A percentile compares a stretch with the other conserved stretches of the same genome.
These are phyloP conservation scores for Aspergillus ochraceus DNA, from an alignment of 2,329 filamentous ascomycete species.

Conservation along the genomic window DNA sequence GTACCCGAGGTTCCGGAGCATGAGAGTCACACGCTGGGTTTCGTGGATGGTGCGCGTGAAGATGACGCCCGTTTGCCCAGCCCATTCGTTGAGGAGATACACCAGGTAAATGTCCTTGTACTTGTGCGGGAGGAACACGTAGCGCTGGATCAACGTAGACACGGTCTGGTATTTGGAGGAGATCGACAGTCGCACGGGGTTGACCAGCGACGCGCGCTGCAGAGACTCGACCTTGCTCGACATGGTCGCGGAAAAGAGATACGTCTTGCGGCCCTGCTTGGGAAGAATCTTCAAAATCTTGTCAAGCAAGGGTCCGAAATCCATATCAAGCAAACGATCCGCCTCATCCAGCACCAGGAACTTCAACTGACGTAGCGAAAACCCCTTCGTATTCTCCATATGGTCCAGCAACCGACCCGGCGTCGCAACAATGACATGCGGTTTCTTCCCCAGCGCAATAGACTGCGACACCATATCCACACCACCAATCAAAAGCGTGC, in stretches of 20 bases:
- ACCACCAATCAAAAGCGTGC: constrained; percentile 83
- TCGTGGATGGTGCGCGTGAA: constrained; percentile 93
- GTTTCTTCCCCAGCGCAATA: constrained; percentile 92
- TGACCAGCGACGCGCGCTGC: constrained; percentile 82
- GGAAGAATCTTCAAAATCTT: constrained; percentile 91
- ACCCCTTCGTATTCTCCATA: constrained; percentile 94
- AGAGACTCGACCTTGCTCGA: constrained; percentile 89
- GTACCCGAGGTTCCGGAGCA: constrained; percentile 82
- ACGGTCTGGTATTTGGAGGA: constrained; percentile 89
- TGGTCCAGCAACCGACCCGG: constrained; percentile 89
- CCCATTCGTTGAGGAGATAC: constrained; percentile 80
- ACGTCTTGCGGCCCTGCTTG: constrained; percentile 65
- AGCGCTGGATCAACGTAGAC: constrained; percentile 80
- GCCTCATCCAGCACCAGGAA: constrained; percentile 96
- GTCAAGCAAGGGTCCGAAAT: constrained; percentile 89
- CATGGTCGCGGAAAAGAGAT: constrained; percentile 93
- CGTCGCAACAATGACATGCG: constrained; percentile 90
- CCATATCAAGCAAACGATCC: constrained; percentile 85
- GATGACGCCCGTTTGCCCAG: constrained; percentile 82
- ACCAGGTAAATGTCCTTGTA: constrained; percentile 90
- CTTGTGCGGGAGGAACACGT: constrained; percentile 80
- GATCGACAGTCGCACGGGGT: constrained; percentile 80
- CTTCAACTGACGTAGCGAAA: constrained; percentile 76
- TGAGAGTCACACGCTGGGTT: constrained; percentile 78
- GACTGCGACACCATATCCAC: constrained; percentile 93